Conservation (phyloP, 805 yeast species). For the Yamadazyma phyllophila region DNA sequence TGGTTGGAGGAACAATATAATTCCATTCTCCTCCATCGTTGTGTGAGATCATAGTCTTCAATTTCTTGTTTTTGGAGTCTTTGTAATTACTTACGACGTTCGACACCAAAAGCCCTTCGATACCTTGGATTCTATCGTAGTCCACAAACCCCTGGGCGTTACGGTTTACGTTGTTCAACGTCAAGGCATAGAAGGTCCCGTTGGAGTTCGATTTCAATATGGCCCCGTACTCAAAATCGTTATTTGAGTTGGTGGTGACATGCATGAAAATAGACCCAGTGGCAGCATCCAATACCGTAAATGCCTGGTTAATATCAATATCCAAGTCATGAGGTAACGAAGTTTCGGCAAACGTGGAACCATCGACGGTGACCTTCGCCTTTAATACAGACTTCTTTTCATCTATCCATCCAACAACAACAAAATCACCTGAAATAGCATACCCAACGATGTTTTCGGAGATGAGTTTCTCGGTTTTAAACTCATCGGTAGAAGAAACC, state of each 20-base stretch:
- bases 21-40: slow-evolving; percentile 93
- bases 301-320: slow-evolving; percentile 49
- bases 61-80: slow-evolving; percentile 40
- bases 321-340: slow-evolving; percentile 65
- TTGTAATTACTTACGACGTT: slow-evolving; percentile 63
- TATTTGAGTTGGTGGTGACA: slow-evolving; percentile 60
- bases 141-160: slow-evolving; percentile 76
- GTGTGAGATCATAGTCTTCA: slow-evolving; percentile 74
- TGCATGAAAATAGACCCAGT: slow-evolving; percentile 77
- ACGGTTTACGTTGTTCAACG: slow-evolving; percentile 72
- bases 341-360: slow-evolving; percentile 71
- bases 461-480: slow-evolving; percentile 38
- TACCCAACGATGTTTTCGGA: slow-evolving; percentile 68
- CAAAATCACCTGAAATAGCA: slow-evolving; percentile 66
- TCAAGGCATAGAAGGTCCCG: slow-evolving; percentile 79
- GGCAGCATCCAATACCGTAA: slow-evolving; percentile 74
- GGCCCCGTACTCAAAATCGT: slow-evolving; percentile 66
- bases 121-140: slow-evolving; percentile 75
- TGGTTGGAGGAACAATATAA: slow-evolving; percentile 63
- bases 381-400: slow-evolving; percentile 42
- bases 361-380: slow-evolving; percentile 79
- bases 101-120: slow-evolving; percentile 81
- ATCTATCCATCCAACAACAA: slow-evolving; percentile 65
- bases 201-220: slow-evolving; percentile 85
- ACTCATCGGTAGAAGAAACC: slow-evolving; percentile 53